Conservation (phyloP, 2,329 filamentous ascomycete genomes). For the Ophiostoma ulmi region DNA sequence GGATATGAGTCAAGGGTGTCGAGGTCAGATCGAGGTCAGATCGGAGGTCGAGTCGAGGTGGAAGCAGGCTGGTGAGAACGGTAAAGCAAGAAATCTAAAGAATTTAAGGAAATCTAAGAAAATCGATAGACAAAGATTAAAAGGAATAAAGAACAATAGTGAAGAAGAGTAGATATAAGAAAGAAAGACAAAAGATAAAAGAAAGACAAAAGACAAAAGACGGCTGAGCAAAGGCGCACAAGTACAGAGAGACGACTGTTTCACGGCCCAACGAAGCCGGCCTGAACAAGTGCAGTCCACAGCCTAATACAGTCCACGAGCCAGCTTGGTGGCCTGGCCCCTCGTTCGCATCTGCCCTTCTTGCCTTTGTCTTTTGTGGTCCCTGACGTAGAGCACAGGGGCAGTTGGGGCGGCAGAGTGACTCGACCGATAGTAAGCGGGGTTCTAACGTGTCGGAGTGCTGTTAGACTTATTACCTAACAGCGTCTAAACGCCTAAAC, state of each 20-base stretch:
- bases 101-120: not conserved
- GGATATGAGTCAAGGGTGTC: not conserved
- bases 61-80: not conserved
- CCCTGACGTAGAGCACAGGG: not conserved
- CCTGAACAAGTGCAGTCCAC: not conserved
- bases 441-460: not conserved
- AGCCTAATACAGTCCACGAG: too few relatives aligned
- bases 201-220: not conserved
- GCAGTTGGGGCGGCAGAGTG: too few relatives aligned
- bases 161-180: not conserved
- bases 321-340: not conserved
- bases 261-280: not conserved
- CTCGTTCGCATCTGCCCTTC: not conserved
- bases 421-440: not conserved
- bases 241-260: not conserved
- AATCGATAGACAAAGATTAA: not conserved
- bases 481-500: not conserved
- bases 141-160: not conserved
- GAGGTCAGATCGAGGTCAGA: not conserved
- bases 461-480: not conserved
- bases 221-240: not conserved
- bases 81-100: not conserved
- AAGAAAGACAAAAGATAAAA: not conserved
- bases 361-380: not conserved
- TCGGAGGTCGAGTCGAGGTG: not conserved